phyloP scores from a whole-genome alignment of 176 grass and related monocot genomes.

The Elymus sibiricus region DNA sequence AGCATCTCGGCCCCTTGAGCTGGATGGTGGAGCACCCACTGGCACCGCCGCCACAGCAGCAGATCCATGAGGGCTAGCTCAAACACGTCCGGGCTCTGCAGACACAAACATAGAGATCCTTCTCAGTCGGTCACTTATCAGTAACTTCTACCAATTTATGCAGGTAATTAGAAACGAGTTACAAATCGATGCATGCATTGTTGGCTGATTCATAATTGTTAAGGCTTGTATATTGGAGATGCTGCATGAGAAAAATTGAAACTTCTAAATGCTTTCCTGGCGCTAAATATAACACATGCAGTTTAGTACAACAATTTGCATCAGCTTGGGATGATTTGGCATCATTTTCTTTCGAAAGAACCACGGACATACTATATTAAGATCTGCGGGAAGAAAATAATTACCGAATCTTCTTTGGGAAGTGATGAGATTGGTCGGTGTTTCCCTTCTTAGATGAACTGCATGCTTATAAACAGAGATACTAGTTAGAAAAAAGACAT shows the following conservation, averaged over 20 bases:
- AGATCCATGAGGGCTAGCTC: slow-evolving; percentile 47
- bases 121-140: neutral
- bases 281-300: neutral
- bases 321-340: neutral
- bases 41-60: neutral
- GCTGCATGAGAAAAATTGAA: neutral
- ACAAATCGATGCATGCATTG: neutral
- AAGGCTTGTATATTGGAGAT: neutral
- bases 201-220: neutral
- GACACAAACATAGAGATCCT: neutral
- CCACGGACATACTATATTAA: neutral
- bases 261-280: neutral
- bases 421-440: slow-evolving; percentile 17
- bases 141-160: neutral
- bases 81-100: too few relatives aligned
- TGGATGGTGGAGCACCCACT: slow-evolving; percentile 12
- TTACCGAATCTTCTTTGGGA: slow-evolving; percentile 42
- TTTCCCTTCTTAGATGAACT: slow-evolving; percentile 29
- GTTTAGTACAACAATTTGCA: neutral
- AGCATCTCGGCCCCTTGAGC: slow-evolving; percentile 31
- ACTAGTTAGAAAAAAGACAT: slow-evolving; percentile 27
- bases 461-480: slow-evolving; percentile 30
- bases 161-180: neutral
- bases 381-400: neutral
- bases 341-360: neutral